Percentiles rank a stretch among this genome's conserved stretches.
Conservation (phyloP, 116 monocot genomes). For the Cymodocea nodosa region DNA sequence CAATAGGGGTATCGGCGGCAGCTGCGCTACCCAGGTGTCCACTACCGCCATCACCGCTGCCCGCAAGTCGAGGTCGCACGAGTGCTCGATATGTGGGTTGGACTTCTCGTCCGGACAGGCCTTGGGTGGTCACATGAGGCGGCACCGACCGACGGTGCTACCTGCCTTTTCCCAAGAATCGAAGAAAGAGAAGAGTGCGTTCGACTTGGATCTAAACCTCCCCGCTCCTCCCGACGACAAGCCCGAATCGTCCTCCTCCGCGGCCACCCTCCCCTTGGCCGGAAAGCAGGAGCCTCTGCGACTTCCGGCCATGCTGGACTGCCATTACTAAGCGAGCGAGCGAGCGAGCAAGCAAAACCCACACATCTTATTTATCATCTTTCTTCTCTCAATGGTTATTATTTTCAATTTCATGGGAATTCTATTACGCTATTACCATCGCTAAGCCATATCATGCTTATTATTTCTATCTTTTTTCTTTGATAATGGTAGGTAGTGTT, state of each 20-base stretch:
- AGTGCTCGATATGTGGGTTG: slow-evolving; percentile 42
- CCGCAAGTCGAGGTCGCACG: slow-evolving; percentile 21
- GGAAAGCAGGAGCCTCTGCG: neutral
- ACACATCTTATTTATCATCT: no score
- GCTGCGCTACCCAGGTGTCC: neutral
- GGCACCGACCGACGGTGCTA: slow-evolving; percentile 26
- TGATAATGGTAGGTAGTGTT: no score
- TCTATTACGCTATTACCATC: no score
- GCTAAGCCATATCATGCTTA: no score
- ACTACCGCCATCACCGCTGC: neutral
- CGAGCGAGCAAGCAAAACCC: neutral
- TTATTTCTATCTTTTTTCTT: no score
- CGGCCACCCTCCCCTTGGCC: slow-evolving; percentile 4
- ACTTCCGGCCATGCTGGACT: slow-evolving; percentile 31
- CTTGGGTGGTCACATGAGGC: slow-evolving; percentile 50
- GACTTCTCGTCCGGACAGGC: slow-evolving; percentile 50
- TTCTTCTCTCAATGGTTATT: no score
- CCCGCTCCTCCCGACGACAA: slow-evolving; percentile 63
- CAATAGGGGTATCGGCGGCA: neutral
- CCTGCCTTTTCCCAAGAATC: slow-evolving; percentile 1
- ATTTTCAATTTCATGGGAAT: no score
- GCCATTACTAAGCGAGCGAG: slow-evolving; percentile 33
- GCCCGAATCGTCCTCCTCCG: neutral
- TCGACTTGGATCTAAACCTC: slow-evolving; percentile 66
- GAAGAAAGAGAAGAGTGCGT: slow-evolving; percentile 12